Evolutionary conservation across 129 eudicot genomes (phyloP), one percentile per base, ranked within the genome.

Genomic region (Saposhnikovia divaricata): DNA sequence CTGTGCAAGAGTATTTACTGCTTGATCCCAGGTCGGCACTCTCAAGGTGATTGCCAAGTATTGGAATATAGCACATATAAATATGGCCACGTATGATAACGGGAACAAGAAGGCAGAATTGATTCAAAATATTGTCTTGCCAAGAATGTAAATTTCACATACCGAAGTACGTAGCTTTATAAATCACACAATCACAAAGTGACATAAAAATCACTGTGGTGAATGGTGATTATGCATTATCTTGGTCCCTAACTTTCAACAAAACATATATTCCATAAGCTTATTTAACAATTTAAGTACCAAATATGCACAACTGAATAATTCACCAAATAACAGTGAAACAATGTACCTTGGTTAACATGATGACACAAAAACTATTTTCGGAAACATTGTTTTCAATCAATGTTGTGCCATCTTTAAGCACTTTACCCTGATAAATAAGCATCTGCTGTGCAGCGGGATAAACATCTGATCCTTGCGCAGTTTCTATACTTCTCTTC

Each of bases 401-500:
- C 81, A 95, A 55, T 51, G 97, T 95, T 48, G 92, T 92, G 72
- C 80, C 85, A 88, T 95, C 97, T 85, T 90, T 92, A 44, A 95
- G 93, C 76, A 92, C 94, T 75, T 92, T 95, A n/a, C 98, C 98
- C 79, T 90, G 92, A 80, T 92, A 87, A 53, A 95, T 89, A 69
- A 95, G 92, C 97, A 91, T 88, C 78, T 88, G 97, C 72, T 87
- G 89, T 40, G 86, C 85, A 78, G 96, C 96, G 19, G 98, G 98
- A 87, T 88, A 94, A 47, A 82, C 86, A 82, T 86, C 88, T 48
- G 89, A 63, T 75, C 98, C 98, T 74, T 94, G 96, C 44, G 82
- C 90, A 71, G 79, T 76, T 86, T 94, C 97, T 77, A 94, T 91
- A 82, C 84, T 87, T 81, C 83, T 90, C 92, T 94, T 94, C 80